These are phyloP conservation scores for Mangifera indica DNA, from an alignment of 345 rosid species.

Conservation along the genomic window DNA sequence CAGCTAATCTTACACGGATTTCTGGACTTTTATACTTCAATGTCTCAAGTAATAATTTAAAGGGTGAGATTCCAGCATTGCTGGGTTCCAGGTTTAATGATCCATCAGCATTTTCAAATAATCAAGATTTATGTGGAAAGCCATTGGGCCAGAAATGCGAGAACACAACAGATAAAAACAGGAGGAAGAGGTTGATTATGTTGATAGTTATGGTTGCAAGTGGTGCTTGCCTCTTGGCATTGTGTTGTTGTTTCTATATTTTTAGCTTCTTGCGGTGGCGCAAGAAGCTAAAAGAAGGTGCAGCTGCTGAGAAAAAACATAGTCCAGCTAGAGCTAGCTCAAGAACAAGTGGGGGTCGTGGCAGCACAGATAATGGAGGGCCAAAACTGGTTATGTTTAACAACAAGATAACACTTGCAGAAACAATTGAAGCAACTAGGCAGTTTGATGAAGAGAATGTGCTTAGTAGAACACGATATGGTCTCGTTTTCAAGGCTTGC, in stretches of 20 bases:
- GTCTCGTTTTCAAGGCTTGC: constrained; percentile 82
- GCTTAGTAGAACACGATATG: constrained; percentile 69
- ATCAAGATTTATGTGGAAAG: constrained; percentile 65
- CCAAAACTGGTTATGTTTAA: constrained; percentile 95
- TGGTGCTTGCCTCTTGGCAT: constrained; percentile 57
- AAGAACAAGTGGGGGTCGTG: constrained; percentile 70
- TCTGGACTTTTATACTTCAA: constrained; percentile 59
- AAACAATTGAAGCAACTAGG: constrained; percentile 82
- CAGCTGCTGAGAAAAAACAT: constrained; percentile 77
- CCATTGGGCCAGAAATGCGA: constrained; percentile 56
- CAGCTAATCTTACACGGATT: constrained; percentile 47
- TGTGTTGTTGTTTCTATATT: constrained; percentile 84
- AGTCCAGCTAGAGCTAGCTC: constrained; percentile 86
- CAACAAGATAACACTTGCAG: constrained; percentile 81
- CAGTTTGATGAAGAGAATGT: constrained; percentile 94
- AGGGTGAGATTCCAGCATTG: constrained; percentile 64
- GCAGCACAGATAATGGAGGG: constrained; percentile 80
- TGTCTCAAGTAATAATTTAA: constrained; percentile 67
- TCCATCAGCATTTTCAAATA: constrained; percentile 55
- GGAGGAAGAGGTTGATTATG: constrained; percentile 57
- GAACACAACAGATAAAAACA: constrained; percentile 33
- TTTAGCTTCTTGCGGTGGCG: constrained; percentile 87
- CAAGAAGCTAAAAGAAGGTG: constrained; percentile 60
- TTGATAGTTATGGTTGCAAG: constrained; percentile 53
- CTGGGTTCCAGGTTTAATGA: constrained; percentile 61